Conservation (phyloP, 2,329 filamentous ascomycete genomes). For the Allantophomopsis lycopodina region DNA sequence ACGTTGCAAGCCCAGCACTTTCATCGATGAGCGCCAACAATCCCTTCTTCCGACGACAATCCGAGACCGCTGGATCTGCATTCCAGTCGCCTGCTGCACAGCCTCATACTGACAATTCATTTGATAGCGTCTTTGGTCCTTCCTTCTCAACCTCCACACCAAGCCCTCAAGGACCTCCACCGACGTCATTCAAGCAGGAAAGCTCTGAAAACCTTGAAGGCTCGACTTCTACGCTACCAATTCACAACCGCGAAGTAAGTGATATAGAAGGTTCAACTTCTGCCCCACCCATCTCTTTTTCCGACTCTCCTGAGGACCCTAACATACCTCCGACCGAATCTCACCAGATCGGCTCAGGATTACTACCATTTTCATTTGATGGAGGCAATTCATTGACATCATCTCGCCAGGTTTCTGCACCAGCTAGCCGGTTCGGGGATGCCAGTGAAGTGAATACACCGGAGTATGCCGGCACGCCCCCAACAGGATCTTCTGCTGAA, state of each 20-base stretch:
- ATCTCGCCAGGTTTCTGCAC: conserved; percentile 65
- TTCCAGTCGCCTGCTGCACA: conserved; percentile 23
- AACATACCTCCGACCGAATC: conserved; percentile 58
- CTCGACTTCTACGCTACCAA: conserved; percentile 7
- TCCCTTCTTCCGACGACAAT: conserved; percentile 73
- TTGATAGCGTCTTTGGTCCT: conserved; percentile 78
- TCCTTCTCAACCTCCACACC: conserved; percentile 35
- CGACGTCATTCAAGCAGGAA: conserved; percentile 45
- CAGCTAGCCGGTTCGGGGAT: conserved; percentile 51
- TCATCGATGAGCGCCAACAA: conserved; percentile 71
- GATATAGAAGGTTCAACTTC: conserved; percentile 23
- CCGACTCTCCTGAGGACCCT: conserved; percentile 34
- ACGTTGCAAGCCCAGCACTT: conserved; percentile 55
- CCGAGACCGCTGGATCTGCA: conserved; percentile 31
- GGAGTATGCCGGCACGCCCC: conserved; percentile 19
- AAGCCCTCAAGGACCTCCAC: conserved; percentile 25
- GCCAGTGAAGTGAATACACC: conserved; percentile 20
- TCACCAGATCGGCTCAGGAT: conserved; percentile 64
- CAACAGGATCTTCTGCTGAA: conserved; percentile 15
- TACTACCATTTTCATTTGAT: conserved; percentile 53
- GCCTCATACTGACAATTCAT: conserved; percentile 47
- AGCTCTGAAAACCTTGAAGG: conserved; percentile 10
- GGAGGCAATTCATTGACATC: conserved; percentile 58
- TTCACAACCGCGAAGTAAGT: conserved; percentile 11
- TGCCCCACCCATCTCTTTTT: conserved; percentile 43